phyloP scores from a whole-genome alignment of 2,329 filamentous ascomycete genomes.

The Neofusicoccum ribis region DNA sequence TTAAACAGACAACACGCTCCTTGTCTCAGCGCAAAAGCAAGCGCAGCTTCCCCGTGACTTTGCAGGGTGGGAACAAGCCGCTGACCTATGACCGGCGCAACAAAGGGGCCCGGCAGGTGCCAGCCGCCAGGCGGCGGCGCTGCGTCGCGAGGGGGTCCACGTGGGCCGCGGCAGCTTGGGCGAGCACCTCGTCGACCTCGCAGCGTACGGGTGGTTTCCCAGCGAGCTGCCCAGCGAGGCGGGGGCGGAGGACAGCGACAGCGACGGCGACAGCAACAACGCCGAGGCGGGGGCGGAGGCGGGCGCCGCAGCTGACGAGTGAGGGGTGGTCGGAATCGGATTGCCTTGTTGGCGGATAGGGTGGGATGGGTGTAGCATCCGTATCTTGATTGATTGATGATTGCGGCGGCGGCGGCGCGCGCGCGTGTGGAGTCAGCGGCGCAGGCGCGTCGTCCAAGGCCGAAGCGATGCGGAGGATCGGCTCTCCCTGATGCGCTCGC shows the following conservation, averaged over 20 bases:
- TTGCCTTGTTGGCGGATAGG: not conserved
- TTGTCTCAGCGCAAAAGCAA: slow-evolving; percentile 13
- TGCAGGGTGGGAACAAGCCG: not conserved
- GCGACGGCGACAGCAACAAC: slow-evolving; percentile 25
- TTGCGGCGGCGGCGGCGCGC: not conserved
- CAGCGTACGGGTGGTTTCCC: slow-evolving; percentile 54
- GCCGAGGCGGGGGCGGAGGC: not conserved
- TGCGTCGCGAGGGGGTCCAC: slow-evolving; percentile 50
- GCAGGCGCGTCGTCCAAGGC: slow-evolving; percentile 4
- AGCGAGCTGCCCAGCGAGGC: slow-evolving; percentile 50
- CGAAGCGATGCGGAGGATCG: slow-evolving; percentile 20
- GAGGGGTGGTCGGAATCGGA: not conserved
- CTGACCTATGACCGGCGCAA: not conserved
- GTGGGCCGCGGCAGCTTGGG: slow-evolving; percentile 48
- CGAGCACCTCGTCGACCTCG: slow-evolving; percentile 49
- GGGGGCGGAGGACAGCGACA: slow-evolving; percentile 36
- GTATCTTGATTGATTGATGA: not conserved
- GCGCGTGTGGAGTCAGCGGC: not conserved
- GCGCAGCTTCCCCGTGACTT: slow-evolving; percentile 3
- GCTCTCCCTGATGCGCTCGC: not conserved
- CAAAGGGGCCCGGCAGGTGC: slow-evolving; percentile 48
- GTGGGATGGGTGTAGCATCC: slow-evolving; percentile 4
- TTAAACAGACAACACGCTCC: not conserved
- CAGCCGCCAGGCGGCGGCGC: slow-evolving; percentile 47
- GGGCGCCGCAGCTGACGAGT: not conserved